Evolutionary conservation across 192 early-diverging fungal species (phyloP).

Genomic region (Rhizoclosmatium globosum): DNA sequence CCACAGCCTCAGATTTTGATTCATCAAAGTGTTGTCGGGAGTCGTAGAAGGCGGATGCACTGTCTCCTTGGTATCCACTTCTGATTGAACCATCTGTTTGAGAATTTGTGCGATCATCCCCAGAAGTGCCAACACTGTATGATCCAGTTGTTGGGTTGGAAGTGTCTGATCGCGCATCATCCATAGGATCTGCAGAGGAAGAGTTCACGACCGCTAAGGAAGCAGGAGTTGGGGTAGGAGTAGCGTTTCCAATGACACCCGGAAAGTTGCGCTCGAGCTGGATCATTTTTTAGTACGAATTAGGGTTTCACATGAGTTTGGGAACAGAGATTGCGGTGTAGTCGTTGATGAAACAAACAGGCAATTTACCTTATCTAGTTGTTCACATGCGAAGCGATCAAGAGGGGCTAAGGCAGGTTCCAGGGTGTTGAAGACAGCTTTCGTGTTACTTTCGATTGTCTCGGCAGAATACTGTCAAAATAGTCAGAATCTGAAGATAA

Average conservation of each 20-base stretch:
- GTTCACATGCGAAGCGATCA: conserved; percentile 79
- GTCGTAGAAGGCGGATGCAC: background rate
- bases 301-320: background rate
- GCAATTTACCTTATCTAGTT: conserved; percentile 72
- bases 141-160: conserved; percentile 37
- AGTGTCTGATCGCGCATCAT: conserved; percentile 27
- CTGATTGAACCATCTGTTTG: conserved; percentile 14
- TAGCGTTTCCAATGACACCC: background rate
- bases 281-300: background rate
- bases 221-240: conserved; percentile 9
- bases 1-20: background rate
- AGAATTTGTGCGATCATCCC: background rate
- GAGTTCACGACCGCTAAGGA: background rate
- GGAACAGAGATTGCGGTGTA: too few relatives aligned
- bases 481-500: background rate
- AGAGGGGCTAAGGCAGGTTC: conserved; percentile 70
- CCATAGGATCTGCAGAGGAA: conserved; percentile 17
- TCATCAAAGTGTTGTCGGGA: background rate
- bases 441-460: conserved; percentile 80
- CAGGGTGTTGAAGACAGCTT: conserved; percentile 75
- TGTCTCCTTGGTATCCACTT: background rate
- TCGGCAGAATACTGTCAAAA: conserved; percentile 66
- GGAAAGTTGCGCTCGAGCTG: conserved; percentile 40
- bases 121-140: background rate
- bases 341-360: background rate